Base-by-base conservation (phyloP, 1,284 basidiomycete genomes). In the Stereum hirsutum region DNA sequence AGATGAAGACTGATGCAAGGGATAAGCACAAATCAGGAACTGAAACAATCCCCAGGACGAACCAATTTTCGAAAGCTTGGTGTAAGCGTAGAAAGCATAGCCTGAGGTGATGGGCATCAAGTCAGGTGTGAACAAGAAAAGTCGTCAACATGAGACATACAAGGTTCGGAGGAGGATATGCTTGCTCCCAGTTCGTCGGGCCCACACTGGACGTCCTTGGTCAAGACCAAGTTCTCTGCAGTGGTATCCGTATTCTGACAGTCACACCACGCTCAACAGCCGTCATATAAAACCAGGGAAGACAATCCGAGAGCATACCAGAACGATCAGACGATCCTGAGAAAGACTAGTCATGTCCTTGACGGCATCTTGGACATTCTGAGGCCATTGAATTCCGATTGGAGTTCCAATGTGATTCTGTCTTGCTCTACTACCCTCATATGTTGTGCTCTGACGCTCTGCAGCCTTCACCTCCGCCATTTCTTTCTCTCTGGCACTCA, bases 1-100 rank as follows among this genome's bases (percentile, higher is more conserved):
- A 95, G 47, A 94, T 85, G 61, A 90, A 91, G 31, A 88, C 81
- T 89, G 6, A n/a, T n/a, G 5, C n/a, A n/a, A n/a, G n/a, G 19
- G 31, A 26, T 7, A 49, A 2, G 42, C 8, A 37, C 26, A 14
- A 5, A 37, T 45, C 39, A 49, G 44, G 54, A 39, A 50, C 41
- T 14, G 6, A 5, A 11, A 30, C 20, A 17, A 26, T 5, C 20
- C 12, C 7, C 10, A 4, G 20, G 28, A 31, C 30, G 17, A 19
- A 23, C 35, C 7, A 3, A 59, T 74, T 49, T 45, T 84, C 81
- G 60, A 44, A 86, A 71, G 48, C 82, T 71, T 27, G 77, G 71
- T 33, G 81, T 81, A 89, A 1, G 80, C 78, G 54, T 87, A 87
- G 57, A 93, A 74, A 6, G 79, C 78, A 58, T 78, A 92, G 36